Conservation (phyloP, 2,329 filamentous ascomycete genomes). For the Cephalotrichum gorgonifer region DNA sequence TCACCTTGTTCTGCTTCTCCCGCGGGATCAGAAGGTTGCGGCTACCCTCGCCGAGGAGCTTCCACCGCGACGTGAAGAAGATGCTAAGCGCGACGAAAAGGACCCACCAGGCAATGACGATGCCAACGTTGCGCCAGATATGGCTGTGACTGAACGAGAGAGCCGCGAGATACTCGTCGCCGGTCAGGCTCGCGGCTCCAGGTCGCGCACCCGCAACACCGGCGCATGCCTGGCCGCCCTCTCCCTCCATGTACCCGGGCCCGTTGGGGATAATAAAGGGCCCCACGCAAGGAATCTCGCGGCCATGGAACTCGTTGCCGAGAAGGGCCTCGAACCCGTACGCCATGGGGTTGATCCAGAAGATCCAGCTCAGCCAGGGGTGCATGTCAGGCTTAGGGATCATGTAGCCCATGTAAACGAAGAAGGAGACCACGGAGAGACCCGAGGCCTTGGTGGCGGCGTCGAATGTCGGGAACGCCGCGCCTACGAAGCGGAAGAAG, state of each 20-base stretch:
- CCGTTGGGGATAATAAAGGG: constrained; percentile 40
- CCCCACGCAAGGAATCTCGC: constrained; percentile 34
- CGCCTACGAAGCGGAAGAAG: constrained; percentile 45
- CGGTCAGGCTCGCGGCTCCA: constrained; percentile 32
- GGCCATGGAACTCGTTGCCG: constrained; percentile 57
- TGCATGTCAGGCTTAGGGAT: constrained; percentile 52
- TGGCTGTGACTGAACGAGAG: constrained; percentile 4
- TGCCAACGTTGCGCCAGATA: constrained; percentile 13
- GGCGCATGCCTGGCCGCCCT: constrained; percentile 38
- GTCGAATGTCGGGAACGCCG: constrained; percentile 45
- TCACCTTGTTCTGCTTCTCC: no score
- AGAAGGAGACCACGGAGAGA: constrained; percentile 34
- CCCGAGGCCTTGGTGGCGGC: constrained; percentile 47
- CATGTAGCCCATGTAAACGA: constrained; percentile 56
- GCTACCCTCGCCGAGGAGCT: constrained; percentile 38
- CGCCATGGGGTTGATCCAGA: constrained; percentile 56
- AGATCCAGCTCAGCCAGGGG: constrained; percentile 53
- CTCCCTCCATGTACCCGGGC: constrained; percentile 32
- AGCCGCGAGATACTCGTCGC: constrained; percentile 32
- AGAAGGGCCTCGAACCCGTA: constrained; percentile 61
- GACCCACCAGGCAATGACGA: constrained; percentile 9
- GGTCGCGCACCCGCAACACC: constrained; percentile 18
- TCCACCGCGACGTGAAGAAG: no score
- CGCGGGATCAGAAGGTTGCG: constrained; percentile 16
- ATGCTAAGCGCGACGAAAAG: constrained; percentile 6